A percentile compares a stretch with the other conserved stretches of the same genome.
Evolutionary conservation across 2,329 filamentous ascomycete genomes (phyloP).

Genomic region (Calonectria ilicicola): DNA sequence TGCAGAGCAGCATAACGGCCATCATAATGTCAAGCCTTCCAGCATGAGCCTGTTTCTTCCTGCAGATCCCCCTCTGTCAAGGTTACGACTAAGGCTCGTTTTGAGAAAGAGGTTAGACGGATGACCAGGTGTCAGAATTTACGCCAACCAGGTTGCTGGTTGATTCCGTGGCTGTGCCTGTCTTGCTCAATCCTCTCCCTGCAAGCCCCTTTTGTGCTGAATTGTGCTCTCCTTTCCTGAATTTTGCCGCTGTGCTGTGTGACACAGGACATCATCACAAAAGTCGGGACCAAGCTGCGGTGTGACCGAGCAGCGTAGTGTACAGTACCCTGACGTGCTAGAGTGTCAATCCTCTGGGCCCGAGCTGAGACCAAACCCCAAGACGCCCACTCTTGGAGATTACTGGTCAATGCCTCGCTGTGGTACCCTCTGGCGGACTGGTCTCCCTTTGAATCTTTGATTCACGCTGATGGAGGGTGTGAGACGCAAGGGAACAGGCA

Average conservation of each 20-base stretch:
- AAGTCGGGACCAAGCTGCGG: constrained; percentile 19
- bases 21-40: constrained; percentile 5
- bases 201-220: constrained; percentile 13
- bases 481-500: background rate
- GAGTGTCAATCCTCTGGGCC: constrained; percentile 17
- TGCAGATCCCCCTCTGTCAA: constrained; percentile 13
- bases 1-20: background rate
- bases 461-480: background rate
- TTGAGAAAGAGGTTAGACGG: background rate
- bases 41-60: constrained; percentile 8
- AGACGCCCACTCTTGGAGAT: constrained; percentile 40
- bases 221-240: background rate
- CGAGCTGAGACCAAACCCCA: constrained; percentile 39
- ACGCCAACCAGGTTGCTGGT: constrained; percentile 2
- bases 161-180: background rate
- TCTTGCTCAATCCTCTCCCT: background rate
- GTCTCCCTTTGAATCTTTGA: background rate
- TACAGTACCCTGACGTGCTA: constrained; percentile 17
- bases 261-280: constrained; percentile 18
- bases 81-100: background rate
- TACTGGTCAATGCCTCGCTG: constrained; percentile 42
- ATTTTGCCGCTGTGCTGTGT: background rate
- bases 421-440: constrained; percentile 18
- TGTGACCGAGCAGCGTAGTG: constrained; percentile 24
- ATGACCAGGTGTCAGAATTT: constrained; percentile 5